phyloP scores from a whole-genome alignment of 306 rosid species.

The Citrullus amarus region DNA sequence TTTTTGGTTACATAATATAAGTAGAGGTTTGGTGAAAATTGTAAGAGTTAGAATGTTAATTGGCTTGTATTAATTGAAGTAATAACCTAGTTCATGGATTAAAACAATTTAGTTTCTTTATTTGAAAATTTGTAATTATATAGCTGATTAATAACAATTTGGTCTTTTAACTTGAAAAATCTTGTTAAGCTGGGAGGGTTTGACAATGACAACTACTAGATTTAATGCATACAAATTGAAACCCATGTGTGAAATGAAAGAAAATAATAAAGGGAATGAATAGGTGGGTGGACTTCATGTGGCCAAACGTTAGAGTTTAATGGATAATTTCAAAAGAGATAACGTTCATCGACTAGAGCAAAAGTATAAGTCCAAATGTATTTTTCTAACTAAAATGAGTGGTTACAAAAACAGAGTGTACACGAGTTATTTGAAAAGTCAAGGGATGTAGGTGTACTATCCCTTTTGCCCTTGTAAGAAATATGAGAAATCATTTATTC shows the following conservation, averaged over 20 bases:
- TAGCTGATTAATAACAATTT: background rate
- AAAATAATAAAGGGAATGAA: no score
- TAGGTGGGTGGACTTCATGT: background rate
- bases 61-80: background rate
- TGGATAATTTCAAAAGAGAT: no score
- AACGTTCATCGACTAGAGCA: no score
- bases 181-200: background rate
- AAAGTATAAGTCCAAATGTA: no score
- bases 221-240: background rate
- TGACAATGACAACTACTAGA: background rate
- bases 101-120: no score
- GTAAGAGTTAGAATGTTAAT: background rate
- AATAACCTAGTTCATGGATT: background rate
- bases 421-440: no score
- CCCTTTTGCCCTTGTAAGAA: no score
- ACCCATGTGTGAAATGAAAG: background rate
- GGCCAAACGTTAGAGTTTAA: background rate
- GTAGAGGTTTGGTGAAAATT: background rate
- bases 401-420: no score
- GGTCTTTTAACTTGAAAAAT: background rate
- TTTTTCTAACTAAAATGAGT: no score
- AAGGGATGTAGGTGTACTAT: no score
- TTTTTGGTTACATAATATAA: background rate
- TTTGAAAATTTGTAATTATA: no score
- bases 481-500: no score